Percentiles rank a stretch among this genome's conserved stretches.
Conservation (phyloP, 169 alveolate species). For the Hepatocystis sp. region DNA sequence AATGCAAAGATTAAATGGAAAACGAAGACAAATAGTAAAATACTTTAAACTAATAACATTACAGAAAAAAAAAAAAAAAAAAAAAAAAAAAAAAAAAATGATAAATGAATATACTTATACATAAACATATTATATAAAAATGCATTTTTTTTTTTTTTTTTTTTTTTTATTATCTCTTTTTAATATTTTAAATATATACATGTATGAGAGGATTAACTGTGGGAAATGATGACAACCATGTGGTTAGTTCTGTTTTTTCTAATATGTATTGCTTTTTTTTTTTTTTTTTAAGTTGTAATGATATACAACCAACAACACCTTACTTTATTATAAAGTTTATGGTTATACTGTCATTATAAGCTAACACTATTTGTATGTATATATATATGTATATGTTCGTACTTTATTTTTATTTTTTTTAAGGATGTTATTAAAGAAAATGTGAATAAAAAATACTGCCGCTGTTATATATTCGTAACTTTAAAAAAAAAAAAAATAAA, state of each 20-base stretch:
- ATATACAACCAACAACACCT: no score
- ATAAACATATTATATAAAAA: not conserved
- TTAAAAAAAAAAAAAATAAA: not conserved
- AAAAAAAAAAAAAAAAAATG: not conserved
- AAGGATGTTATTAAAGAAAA: not conserved
- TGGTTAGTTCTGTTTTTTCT: constrained; percentile 11
- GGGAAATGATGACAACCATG: constrained; percentile 3
- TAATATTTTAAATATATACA: constrained; percentile 16
- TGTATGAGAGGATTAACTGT: constrained; percentile 45
- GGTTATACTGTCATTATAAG: not conserved
- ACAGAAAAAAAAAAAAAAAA: constrained; percentile 1
- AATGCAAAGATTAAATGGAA: no score
- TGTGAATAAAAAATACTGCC: not conserved
- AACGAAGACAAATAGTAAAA: no score
- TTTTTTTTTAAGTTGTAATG: not conserved
- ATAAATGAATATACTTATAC: not conserved
- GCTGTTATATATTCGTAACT: constrained; percentile 7
- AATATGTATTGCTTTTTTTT: not conserved
- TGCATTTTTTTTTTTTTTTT: constrained; percentile 5
- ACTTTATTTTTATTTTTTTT: no score
- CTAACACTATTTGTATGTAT: not conserved
- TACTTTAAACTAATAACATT: constrained; percentile 6
- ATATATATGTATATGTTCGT: not conserved
- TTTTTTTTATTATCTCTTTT: not conserved
- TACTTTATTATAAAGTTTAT: not conserved